Evolutionary conservation across 2,329 filamentous ascomycete species (phyloP), one percentile per base, ranked within the genome.

Genomic region (Calonectria pteridis): DNA sequence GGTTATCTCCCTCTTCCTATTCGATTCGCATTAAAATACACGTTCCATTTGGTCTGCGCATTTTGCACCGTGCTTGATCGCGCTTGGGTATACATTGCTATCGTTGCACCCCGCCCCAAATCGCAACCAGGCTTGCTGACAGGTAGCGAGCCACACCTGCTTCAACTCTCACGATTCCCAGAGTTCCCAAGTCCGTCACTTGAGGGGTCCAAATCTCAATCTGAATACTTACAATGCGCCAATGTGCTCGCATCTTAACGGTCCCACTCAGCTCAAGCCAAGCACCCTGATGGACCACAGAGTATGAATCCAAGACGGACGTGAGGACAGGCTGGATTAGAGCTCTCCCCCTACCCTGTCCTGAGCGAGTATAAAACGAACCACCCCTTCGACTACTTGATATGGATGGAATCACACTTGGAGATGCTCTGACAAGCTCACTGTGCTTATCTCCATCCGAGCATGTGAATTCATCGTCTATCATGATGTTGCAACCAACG

Each of bases 291-390:
- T 69, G 55, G 58, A 43, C 37, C 37, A 20, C 18, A 26, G 23
- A n/a, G 40, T 35, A 62, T 53, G 33, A 63, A 69, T 51, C 46
- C 18, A 49, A 43, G 20, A 9, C 28, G 67, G 67, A 37, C 16
- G 6, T 37, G 33, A 53, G 26, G 9, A 23, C 26, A 58, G 26
- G 31, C 33, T 16, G 20, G 14, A 63, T 50, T 37, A 11, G 67
- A 64, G 33, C 46, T 31, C 23, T 51, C 46, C 23, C 33, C 55
- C n/a, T n/a, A n/a, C n/a, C 55, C 28, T 23, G 26, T 33, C 26
- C 51, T 51, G 43, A 18, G 14, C 14, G 35, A 50, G 67, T 69
- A 69, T 69, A 69, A 69, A 69, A 46, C 55, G 20, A 40, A 28
- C 55, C 23, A 20, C 40, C 26, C 40, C 55, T 35, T 62, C 55